Evolutionary conservation across 331 rosid species (phyloP), one percentile per base, ranked within the genome.

Genomic region (Malus hybrid): DNA sequence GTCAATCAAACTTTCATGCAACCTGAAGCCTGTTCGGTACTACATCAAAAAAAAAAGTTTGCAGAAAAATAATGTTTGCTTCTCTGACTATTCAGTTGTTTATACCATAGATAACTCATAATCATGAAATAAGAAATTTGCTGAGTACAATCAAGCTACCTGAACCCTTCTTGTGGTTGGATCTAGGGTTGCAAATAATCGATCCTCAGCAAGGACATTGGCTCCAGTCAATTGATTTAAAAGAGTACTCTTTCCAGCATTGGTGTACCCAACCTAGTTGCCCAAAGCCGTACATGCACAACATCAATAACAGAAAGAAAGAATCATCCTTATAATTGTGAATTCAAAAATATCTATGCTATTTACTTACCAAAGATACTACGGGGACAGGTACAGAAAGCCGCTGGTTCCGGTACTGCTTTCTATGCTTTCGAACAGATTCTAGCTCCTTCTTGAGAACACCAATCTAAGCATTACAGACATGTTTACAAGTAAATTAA

Each of bases 181-280:
- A 89, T 95, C 97, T 77, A 95, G 92, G 74, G 99, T 95, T 70
- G 99, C 99, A 87, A 95, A 95, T 82, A 90, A 83, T 81, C 84
- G 85, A 84, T 95, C 97, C 93, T 95, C 99, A 0, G 97, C 92
- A 80, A 90, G 91, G 80, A 92, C 99, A 81, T 85, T 87, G 73
- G 97, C 97, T 82, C 97, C 99, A 44, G 99, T 92, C 84, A 92
- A 87, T 39, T 74, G 99, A 84, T 95, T 95, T 70, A 92, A 79
- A 76, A 95, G 96, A 11, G 99, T 95, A 73, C 99, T 95, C 91
- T 95, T 95, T 61, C 99, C 97, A 76, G 99, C 97, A 87, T 95
- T 95, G 48, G 99, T 95, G 86, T 95, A 95, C 34, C 99, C 99
- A 78, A 92, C 99, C 99, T 95, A 75, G 52, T 84, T 76, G 56